Conservation (phyloP, 805 yeast species). For the Torulaspora quercuum region DNA sequence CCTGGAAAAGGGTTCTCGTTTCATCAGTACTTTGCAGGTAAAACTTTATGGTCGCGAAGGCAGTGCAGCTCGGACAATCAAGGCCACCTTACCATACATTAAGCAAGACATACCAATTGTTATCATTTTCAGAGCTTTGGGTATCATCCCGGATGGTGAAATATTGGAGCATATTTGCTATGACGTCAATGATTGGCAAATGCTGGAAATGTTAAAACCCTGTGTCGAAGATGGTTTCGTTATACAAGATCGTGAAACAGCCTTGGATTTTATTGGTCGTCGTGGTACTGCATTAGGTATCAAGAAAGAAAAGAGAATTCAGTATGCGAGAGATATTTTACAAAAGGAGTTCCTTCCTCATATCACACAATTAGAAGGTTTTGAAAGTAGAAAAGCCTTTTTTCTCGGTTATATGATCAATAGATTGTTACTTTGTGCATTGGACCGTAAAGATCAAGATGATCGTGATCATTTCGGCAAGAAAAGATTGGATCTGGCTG, state of each 20-base stretch:
- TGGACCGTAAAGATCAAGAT: slow-evolving; percentile 96
- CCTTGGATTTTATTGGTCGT: slow-evolving; percentile 95
- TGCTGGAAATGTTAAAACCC: slow-evolving; percentile 98
- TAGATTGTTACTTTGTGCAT: slow-evolving; percentile 87
- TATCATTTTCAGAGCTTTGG: slow-evolving; percentile 94
- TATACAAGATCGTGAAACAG: slow-evolving; percentile 96
- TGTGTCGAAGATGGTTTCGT: slow-evolving; percentile 99
- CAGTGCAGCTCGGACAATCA: slow-evolving; percentile 74
- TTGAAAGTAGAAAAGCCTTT: slow-evolving; percentile 93
- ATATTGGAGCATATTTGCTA: slow-evolving; percentile 96
- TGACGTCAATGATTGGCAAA: slow-evolving; percentile 98
- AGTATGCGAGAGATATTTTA: slow-evolving; percentile 93
- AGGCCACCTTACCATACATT: slow-evolving; percentile 93
- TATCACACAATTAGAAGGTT: slow-evolving; percentile 96
- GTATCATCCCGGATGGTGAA: slow-evolving; percentile 99
- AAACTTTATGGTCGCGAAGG: slow-evolving; percentile 83
- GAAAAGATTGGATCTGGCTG: slow-evolving; percentile 96
- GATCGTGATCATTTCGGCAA: slow-evolving; percentile 99
- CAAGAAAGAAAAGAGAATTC: slow-evolving; percentile 95
- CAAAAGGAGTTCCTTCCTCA: slow-evolving; percentile 96
- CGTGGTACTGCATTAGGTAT: slow-evolving; percentile 97
- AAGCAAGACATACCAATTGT: slow-evolving; percentile 97
- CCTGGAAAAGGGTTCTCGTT: slow-evolving; percentile 92
- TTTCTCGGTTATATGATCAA: slow-evolving; percentile 98
- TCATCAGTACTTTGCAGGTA: slow-evolving; percentile 90